Base-by-base conservation (phyloP, 495 filamentous ascomycete genomes). In the Daldinia bambusicola region DNA sequence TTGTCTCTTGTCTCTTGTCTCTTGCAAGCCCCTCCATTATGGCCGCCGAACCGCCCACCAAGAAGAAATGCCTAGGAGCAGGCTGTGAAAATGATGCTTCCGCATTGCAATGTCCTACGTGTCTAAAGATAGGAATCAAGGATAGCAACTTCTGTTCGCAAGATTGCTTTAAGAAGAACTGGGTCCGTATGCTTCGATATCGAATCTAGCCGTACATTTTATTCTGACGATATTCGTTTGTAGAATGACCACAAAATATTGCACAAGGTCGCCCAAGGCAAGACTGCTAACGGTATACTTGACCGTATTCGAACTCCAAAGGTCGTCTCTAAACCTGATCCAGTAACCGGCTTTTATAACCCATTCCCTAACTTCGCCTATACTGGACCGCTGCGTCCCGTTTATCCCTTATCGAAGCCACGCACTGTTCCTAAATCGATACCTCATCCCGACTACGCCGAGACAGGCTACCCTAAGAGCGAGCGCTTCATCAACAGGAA, bases 81-180 rank as follows among this genome's bases (percentile, higher is more conserved):
- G 92, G 93, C 73, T 99, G 95, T 82, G 79, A 84, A 6, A 97
- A 98, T 66, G 89, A 93, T 66, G 93, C 93, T 45, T 89, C 93
- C 37, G 83, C 89, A 26, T 82, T 98, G 12, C 94, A 98, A 78
- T 99, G 95, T 83, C 95, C 95, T 30, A 98, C 91, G 52, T 99
- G 95, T 74, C 84, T 97, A 66, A 97, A 94, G 80, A 79, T 92
- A 57, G 94, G 92, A 55, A 81, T 87, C 68, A 94, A 91, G 75
- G 93, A 95, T 77, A 95, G 93, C 82, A 97, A 88, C 80, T 99
- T 98, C 84, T 99, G 95, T 84, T 93, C 93, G 10, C 96, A 99
- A 77, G 96, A 98, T 75, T 99, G 95, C 86, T 99, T 99, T 83
- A 98, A 97, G 85, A 89, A 88, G 77, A 98, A 93, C 83, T 99